These are phyloP conservation scores for Leishmania major DNA, from an alignment of 208 protist genomes.

Conservation along the genomic window DNA sequence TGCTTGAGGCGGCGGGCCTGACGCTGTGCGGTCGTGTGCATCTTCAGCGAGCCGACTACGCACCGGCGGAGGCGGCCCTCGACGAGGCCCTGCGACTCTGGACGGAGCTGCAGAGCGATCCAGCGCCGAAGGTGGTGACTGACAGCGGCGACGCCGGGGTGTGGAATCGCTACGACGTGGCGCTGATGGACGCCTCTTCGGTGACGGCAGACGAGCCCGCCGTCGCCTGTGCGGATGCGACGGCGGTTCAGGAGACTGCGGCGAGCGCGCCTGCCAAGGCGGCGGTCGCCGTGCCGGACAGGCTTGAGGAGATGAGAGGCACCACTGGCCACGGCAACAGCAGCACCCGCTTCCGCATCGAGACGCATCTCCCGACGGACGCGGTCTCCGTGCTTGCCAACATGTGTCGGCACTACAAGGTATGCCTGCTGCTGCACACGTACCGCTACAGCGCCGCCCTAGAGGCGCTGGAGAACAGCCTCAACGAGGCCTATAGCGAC, in stretches of 20 bases:
- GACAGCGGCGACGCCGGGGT: not conserved
- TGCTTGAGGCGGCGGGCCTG: constrained; percentile 73
- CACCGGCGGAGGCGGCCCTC: constrained; percentile 71
- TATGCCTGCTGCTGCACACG: constrained; percentile 68
- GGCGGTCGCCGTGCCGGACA: not conserved
- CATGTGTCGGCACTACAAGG: constrained; percentile 63
- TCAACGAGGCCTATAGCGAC: constrained; percentile 75
- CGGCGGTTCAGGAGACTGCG: not conserved
- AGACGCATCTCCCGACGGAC: constrained; percentile 43
- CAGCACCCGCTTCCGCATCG: constrained; percentile 17
- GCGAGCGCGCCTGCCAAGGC: not conserved
- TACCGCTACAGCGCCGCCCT: constrained; percentile 91
- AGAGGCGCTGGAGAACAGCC: constrained; percentile 76
- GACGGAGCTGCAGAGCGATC: constrained; percentile 30
- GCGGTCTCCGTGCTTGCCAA: constrained; percentile 54
- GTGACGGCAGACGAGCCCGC: not conserved
- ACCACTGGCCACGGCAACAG: constrained; percentile 6
- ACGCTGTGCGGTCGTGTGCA: constrained; percentile 76
- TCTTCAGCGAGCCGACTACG: constrained; percentile 78
- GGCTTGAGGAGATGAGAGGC: not conserved
- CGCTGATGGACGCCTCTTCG: constrained; percentile 24
- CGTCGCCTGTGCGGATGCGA: not conserved
- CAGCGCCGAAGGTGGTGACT: constrained; percentile 16
- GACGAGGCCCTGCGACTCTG: constrained; percentile 54
- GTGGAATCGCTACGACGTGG: not conserved